Evolutionary conservation across 352 stramenopile genomes (phyloP), one percentile per base, ranked within the genome.

Genomic region (Phytophthora sp.): DNA sequence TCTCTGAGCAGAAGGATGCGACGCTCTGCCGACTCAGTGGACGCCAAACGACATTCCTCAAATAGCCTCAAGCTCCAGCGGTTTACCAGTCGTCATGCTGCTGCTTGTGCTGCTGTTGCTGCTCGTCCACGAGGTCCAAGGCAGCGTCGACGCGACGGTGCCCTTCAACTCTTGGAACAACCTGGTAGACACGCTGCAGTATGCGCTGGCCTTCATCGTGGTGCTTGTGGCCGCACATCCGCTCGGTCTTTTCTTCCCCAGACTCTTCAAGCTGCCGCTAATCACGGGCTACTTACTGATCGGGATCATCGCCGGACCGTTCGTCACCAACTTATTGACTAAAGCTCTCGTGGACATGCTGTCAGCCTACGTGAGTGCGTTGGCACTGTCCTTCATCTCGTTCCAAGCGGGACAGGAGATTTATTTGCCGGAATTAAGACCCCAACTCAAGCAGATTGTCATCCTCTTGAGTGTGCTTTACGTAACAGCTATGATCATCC

Each of bases 341-440:
- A 57, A 63, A 23, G 60, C 16, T n/a, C 47, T 70, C 3, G 47
- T 74, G 7, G 41, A 66, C 13, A 52, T 74, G 66, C 30, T 74
- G 8, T 66, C 66, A n/a, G 33, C 53, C 11, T 86, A 76, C 42
- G 76, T 91, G 53, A 91, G 77, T 55, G 77, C 78, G 21, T 72
- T 89, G 52, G 80, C 82, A 36, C 71, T 91, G 16, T 88, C 80
- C 16, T 91, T 91, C 68, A 89, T 91, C 69, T 89, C 82, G 57
- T 89, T 89, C 61, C 80, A 91, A 63, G 80, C 82, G 2, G 82
- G 82, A 1, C 82, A 91, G 41, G 82, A 91, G 61, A 86, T 91
- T 60, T 91, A 91, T 38, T 57, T 86, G 18, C 82, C 82, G 12
- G 82, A 91, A 41, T 69, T 91, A 31, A 49, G 58, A 18, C 82